Evolutionary conservation across 768 basidiomycete genomes (phyloP).

Genomic region (Trametes maxima): DNA sequence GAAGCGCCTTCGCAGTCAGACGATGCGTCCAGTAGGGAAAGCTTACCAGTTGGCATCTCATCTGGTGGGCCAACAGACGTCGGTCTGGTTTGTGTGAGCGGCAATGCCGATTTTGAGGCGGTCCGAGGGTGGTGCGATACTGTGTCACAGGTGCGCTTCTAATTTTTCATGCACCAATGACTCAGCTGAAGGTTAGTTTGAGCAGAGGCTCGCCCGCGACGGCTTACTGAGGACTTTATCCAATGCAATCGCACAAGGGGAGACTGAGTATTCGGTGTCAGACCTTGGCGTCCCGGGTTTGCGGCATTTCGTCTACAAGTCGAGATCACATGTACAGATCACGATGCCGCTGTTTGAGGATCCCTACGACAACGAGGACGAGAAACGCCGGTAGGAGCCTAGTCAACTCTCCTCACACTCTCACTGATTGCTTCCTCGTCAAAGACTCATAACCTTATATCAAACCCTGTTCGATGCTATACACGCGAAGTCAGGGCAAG

Average conservation of each 20-base stretch:
- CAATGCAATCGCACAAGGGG: constrained; percentile 47
- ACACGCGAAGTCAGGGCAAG: constrained; percentile 87
- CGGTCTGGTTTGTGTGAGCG: constrained; percentile 79
- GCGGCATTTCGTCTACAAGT: constrained; percentile 95
- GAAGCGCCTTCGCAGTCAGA: neutral
- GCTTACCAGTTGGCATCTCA: constrained; percentile 21
- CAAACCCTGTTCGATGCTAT: constrained; percentile 87
- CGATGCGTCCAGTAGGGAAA: constrained; percentile 8
- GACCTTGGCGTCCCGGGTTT: constrained; percentile 88
- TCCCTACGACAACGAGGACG: constrained; percentile 67
- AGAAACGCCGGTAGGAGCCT: constrained; percentile 59
- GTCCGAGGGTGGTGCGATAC: constrained; percentile 75
- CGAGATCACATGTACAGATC: constrained; percentile 84
- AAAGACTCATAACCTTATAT: constrained; percentile 82
- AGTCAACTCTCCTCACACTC: neutral
- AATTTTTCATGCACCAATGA: neutral
- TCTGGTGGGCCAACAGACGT: constrained; percentile 23
- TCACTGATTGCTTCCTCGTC: constrained; percentile 4
- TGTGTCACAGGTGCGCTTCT: constrained; percentile 54
- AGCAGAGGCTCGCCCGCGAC: constrained; percentile 65
- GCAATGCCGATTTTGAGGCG: constrained; percentile 83
- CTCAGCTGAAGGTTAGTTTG: neutral
- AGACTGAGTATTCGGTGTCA: constrained; percentile 67
- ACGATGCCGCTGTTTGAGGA: constrained; percentile 87
- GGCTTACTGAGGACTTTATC: constrained; percentile 56